Percentiles rank a stretch among this genome's conserved stretches.
Evolutionary conservation across 2,329 filamentous ascomycete species (phyloP).

Genomic region (Diplodia intermedia): DNA sequence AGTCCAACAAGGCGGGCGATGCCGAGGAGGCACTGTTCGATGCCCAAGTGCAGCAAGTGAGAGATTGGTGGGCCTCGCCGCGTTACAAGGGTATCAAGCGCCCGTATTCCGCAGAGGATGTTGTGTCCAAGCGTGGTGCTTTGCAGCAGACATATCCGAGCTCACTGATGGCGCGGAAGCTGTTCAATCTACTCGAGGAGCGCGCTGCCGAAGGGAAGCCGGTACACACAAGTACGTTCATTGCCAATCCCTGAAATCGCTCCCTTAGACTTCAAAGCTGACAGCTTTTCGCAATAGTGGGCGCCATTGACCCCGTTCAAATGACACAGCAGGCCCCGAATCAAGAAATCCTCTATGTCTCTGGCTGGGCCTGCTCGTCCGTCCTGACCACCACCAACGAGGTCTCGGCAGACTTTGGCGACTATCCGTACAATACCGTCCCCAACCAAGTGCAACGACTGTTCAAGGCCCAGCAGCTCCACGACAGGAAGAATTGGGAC

Average conservation of each 20-base stretch:
- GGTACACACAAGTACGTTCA: constrained; percentile 82
- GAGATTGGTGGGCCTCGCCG: constrained; percentile 87
- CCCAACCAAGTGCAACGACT: constrained; percentile 96
- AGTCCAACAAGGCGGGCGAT: constrained; percentile 75
- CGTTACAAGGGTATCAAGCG: constrained; percentile 89
- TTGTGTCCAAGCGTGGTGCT: constrained; percentile 90
- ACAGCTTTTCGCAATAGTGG: constrained; percentile 67
- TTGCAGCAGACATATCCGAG: constrained; percentile 88
- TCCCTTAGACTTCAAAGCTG: background rate
- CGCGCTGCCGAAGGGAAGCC: constrained; percentile 79
- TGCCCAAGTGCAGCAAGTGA: constrained; percentile 81
- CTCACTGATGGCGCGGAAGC: constrained; percentile 91
- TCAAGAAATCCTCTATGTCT: constrained; percentile 95
- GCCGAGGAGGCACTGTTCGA: constrained; percentile 87
- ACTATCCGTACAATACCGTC: constrained; percentile 99
- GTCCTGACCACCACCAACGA: constrained; percentile 94
- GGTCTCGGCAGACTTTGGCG: constrained; percentile 95
- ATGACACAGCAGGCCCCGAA: constrained; percentile 98
- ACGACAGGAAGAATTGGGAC: constrained; percentile 96
- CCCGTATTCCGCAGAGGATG: constrained; percentile 87
- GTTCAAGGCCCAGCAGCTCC: constrained; percentile 95
- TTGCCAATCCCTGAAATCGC: constrained; percentile 33
- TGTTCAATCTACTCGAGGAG: constrained; percentile 87
- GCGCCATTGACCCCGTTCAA: constrained; percentile 97
- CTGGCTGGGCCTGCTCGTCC: constrained; percentile 96